Conservation (phyloP, 208 protist genomes). For the Crithidia bombi region DNA sequence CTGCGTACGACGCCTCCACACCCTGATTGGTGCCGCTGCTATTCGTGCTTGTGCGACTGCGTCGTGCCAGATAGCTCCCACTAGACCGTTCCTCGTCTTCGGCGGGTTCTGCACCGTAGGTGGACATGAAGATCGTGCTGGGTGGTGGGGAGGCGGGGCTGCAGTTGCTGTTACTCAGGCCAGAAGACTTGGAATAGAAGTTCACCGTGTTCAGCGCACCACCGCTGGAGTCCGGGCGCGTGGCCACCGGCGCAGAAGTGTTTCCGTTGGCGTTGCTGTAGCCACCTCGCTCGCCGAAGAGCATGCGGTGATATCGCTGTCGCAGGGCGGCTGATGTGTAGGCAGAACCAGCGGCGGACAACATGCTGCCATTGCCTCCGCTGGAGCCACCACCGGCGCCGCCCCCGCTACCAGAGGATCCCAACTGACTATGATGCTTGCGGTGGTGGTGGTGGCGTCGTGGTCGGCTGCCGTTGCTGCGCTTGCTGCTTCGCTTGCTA, state of each 20-base stretch:
- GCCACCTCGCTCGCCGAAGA: constrained; percentile 26
- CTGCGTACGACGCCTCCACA: not conserved
- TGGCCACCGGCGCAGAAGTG: too few species aligned
- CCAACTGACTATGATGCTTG: not conserved
- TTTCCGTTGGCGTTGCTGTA: not conserved
- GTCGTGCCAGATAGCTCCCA: constrained; percentile 7
- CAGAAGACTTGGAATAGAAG: not conserved
- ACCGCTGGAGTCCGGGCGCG: not conserved
- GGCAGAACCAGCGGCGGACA: constrained; percentile 12
- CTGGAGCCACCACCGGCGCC: constrained; percentile 3
- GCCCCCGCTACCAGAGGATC: too few species aligned
- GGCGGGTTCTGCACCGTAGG: constrained; percentile 31
- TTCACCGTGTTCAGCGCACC: not conserved
- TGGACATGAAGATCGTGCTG: constrained; percentile 37
- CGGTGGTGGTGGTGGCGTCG: constrained; percentile 21
- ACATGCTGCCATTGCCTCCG: constrained; percentile 12
- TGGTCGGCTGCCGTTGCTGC: constrained; percentile 30
- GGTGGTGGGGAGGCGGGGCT: constrained; percentile 4
- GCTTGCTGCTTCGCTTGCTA: constrained; percentile 53
- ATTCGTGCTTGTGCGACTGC: constrained; percentile 11
- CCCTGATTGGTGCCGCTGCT: not conserved
- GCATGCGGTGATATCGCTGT: constrained; percentile 36
- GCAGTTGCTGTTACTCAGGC: not conserved
- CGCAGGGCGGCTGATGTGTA: constrained; percentile 29
- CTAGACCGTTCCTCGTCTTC: constrained; percentile 33